Evolutionary conservation across 2,329 filamentous ascomycete species (phyloP).

Genomic region (Scedosporium aurantiacum): DNA sequence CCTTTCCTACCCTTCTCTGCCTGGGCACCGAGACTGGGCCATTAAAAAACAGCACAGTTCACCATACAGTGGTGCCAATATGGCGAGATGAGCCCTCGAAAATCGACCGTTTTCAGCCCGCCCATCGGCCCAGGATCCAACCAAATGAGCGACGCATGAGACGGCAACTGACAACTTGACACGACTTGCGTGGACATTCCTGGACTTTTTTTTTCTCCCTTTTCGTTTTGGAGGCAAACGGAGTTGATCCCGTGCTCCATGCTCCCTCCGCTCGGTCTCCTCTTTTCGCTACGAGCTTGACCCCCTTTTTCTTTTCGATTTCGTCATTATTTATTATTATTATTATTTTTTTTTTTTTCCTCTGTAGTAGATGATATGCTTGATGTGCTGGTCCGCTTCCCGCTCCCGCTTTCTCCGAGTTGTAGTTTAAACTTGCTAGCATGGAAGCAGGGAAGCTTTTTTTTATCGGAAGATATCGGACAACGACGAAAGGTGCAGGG

Average conservation of each 20-base stretch:
- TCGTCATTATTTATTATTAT: neutral
- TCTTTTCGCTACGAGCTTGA: neutral
- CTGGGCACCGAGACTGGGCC: neutral
- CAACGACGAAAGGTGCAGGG: neutral
- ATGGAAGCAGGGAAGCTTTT: neutral
- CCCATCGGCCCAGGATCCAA: neutral
- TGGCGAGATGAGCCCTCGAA: neutral
- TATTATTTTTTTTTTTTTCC: neutral
- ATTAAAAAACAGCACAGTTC: neutral
- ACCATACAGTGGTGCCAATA: neutral
- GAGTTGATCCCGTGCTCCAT: neutral
- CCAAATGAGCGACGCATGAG: neutral
- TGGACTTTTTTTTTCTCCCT: neutral
- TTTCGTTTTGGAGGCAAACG: neutral
- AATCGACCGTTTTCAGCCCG: neutral
- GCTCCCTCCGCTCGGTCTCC: neutral
- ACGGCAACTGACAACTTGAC: neutral
- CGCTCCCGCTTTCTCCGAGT: neutral
- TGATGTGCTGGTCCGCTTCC: neutral
- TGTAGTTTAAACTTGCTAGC: too few relatives aligned
- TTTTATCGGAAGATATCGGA: neutral
- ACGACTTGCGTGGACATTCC: neutral
- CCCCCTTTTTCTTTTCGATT: neutral
- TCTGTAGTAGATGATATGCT: neutral
- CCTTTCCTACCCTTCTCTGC: neutral